Base-by-base conservation (phyloP, 192 early-diverging fungal species). In the Coemansia sp. region DNA sequence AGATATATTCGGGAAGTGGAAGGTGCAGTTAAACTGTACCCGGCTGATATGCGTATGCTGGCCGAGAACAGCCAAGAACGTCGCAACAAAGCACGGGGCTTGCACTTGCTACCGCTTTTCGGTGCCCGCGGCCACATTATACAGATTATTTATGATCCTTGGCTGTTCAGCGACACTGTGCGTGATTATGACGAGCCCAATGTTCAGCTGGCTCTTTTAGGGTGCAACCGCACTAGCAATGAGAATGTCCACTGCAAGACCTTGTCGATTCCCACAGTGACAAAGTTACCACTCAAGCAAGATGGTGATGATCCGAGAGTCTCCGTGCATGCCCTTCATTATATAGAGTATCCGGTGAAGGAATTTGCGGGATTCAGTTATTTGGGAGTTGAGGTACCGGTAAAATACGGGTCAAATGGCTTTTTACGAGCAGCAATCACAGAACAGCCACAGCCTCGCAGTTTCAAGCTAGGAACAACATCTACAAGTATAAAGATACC, bases 111-210 rank as follows among this genome's bases (percentile, higher is more conserved):
- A 38, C 21, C 66, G 13, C 37, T 59, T 18, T 41, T 44, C 21
- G 14, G 13, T 14, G 14, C 7, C 12, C 1, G 14, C 1, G 14
- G 35, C 11, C 20, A 13, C 8, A 40, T 59, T 8, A 35, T 60
- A 15, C 74, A 78, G 53, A 9, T 71, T 10, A 33, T 71, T 15
- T 63, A 71, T 19, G 57, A 66, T 14, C 69, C 69, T 13, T 36
- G n/a, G 16, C 50, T 65, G 13, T 61, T 72, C 47, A 37, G 48
- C 4, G 55, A 50, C 6, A n/a, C 13, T 11, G 2, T 7, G 8
- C 35, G 12, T 6, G 41, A 54, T 20, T 23, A 53, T 2, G 37
- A 55, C 28, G 9, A 19, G 31, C 15, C 40, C 11, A 16, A 48
- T 3, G 40, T 48, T 18, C 33, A 39, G 18, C 44, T 50, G 18